phyloP scores from a whole-genome alignment of 805 yeast species.

The Wickerhamomyces chambardii region DNA sequence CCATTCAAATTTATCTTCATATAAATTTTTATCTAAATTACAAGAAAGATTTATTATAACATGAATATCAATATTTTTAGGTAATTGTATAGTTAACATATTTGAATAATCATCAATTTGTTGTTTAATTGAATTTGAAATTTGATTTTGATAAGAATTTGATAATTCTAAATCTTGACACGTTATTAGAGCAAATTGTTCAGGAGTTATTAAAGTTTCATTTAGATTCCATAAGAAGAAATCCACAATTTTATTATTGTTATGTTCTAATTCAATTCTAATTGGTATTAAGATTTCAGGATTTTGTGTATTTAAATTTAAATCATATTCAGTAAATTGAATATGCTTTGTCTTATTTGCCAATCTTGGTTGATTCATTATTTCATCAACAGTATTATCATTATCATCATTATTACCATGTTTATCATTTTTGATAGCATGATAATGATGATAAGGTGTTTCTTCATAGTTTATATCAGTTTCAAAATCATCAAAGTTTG shows the following conservation, averaged over 20 bases:
- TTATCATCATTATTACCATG: slow-evolving; percentile 1
- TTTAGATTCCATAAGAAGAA: slow-evolving; percentile 87
- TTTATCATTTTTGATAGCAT: neutral
- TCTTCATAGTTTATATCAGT: slow-evolving; percentile 25
- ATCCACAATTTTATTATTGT: slow-evolving; percentile 78
- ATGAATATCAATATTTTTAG: slow-evolving; percentile 57
- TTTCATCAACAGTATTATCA: slow-evolving; percentile 1
- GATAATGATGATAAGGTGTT: slow-evolving; percentile 1
- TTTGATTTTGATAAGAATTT: slow-evolving; percentile 46
- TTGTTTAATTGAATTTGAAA: slow-evolving; percentile 63
- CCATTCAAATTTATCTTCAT: slow-evolving; percentile 95
- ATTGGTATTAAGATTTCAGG: slow-evolving; percentile 85
- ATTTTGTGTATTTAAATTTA: slow-evolving; percentile 13
- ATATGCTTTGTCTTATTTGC: slow-evolving; percentile 17
- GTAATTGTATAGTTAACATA: slow-evolving; percentile 56
- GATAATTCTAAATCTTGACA: slow-evolving; percentile 83
- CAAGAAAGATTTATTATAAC: slow-evolving; percentile 77
- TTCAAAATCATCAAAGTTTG: slow-evolving; percentile 42
- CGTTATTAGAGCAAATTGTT: slow-evolving; percentile 76
- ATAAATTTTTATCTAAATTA: slow-evolving; percentile 72
- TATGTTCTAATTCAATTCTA: slow-evolving; percentile 76
- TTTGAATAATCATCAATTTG: slow-evolving; percentile 73
- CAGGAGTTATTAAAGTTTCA: slow-evolving; percentile 77
- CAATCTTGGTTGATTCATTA: slow-evolving; percentile 8
- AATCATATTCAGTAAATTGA: slow-evolving; percentile 13